A percentile compares a stretch with the other conserved stretches of the same genome.
phyloP scores from a whole-genome alignment of 768 basidiomycete genomes.

The Calocera viscosa region DNA sequence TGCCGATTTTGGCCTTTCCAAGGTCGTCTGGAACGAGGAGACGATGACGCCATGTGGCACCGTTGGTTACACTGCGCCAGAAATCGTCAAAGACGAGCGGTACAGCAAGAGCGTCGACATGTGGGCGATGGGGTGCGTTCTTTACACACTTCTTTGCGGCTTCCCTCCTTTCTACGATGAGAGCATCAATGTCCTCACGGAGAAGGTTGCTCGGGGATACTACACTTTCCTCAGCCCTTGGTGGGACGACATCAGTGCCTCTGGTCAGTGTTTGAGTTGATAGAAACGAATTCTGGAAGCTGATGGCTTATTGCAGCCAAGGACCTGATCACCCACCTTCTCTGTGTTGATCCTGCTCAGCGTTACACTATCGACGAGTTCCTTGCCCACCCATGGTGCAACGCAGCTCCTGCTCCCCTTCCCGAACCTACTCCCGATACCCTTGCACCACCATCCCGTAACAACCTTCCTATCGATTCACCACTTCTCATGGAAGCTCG shows the following conservation, averaged over 20 bases:
- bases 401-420: constrained; percentile 47
- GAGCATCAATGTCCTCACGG: constrained; percentile 92
- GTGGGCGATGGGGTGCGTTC: constrained; percentile 99
- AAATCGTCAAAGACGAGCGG: constrained; percentile 97
- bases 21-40: constrained; percentile 97
- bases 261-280: constrained; percentile 39
- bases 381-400: constrained; percentile 91
- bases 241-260: constrained; percentile 90
- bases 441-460: constrained; percentile 23
- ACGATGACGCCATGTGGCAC: constrained; percentile 99
- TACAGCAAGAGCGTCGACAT: constrained; percentile 96
- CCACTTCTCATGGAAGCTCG: constrained; percentile 74
- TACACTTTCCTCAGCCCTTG: constrained; percentile 98
- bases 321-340: constrained; percentile 84
- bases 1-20: constrained; percentile 93
- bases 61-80: constrained; percentile 97
- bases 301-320: constrained; percentile 48
- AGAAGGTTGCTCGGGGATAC: constrained; percentile 93
- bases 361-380: constrained; percentile 98
- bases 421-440: constrained; percentile 53
- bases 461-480: constrained; percentile 60
- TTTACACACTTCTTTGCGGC: constrained; percentile 94
- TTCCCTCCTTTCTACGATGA: constrained; percentile 99
- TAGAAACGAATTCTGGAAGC: constrained; percentile 12
- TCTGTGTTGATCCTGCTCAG: constrained; percentile 90